These are phyloP conservation scores for Calonectria leucothoes DNA, from an alignment of 2,329 filamentous ascomycete genomes.

Conservation along the genomic window DNA sequence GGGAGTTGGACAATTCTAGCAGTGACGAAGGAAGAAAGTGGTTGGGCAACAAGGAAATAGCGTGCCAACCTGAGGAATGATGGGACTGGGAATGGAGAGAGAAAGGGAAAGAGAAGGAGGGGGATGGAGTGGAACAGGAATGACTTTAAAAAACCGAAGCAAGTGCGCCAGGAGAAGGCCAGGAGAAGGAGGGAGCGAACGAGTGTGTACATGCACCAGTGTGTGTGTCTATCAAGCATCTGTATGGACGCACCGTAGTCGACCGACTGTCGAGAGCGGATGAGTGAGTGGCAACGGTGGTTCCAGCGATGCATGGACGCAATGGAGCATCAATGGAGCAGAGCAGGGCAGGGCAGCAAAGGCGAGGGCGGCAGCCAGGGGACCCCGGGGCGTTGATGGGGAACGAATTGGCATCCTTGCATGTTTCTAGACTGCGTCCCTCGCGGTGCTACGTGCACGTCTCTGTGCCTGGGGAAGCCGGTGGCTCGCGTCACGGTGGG, in stretches of 20 bases:
- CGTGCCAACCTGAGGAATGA: conserved; percentile 35
- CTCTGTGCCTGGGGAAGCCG: not conserved
- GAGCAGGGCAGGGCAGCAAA: not conserved
- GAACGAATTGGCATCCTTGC: conserved; percentile 8
- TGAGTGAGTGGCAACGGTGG: conserved; percentile 10
- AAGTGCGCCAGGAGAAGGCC: not conserved
- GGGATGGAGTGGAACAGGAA: conserved; percentile 35
- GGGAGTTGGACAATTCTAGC: conserved; percentile 44
- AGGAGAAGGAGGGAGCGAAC: not conserved
- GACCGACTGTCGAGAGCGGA: conserved; percentile 10
- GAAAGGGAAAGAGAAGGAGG: conserved; percentile 32
- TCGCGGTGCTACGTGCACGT: conserved; percentile 15
- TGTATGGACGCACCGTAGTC: conserved; percentile 3
- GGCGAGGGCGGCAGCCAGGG: not conserved
- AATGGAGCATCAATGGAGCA: conserved; percentile 16
- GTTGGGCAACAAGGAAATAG: conserved; percentile 23
- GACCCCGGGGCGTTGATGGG: conserved; percentile 1
- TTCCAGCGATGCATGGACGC: conserved; percentile 16
- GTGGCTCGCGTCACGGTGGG: conserved; percentile 24
- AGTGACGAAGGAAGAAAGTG: conserved; percentile 40
- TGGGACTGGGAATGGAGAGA: conserved; percentile 32
- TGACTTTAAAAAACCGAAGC: conserved; percentile 37
- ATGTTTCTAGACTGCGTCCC: conserved; percentile 3
- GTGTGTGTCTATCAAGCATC: conserved; percentile 10
- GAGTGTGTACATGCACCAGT: not conserved